These are phyloP conservation scores for Phoenix dactylifera DNA, from an alignment of 176 grass and related monocot species.

Conservation along the genomic window DNA sequence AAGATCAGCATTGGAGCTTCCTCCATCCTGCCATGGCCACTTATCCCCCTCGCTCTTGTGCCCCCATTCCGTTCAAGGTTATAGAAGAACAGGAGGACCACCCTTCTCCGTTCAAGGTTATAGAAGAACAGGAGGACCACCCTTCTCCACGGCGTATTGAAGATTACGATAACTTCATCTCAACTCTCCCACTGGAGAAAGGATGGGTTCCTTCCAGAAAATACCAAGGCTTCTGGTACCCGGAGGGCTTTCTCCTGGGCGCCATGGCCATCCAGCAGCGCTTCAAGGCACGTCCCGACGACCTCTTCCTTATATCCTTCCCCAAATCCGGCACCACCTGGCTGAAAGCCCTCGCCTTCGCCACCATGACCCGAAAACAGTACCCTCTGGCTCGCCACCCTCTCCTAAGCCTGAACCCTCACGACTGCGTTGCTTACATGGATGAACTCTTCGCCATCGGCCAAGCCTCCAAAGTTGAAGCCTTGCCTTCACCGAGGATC, in stretches of 20 bases:
- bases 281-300: conserved; percentile 2
- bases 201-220: too few species aligned
- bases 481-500: conserved; percentile 2
- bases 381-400: conserved; percentile 2
- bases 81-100: too few species aligned
- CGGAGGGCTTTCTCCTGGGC: background rate
- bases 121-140: too few species aligned
- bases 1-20: too few species aligned
- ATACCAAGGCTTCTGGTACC: too few species aligned
- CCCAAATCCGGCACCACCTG: conserved; percentile 32
- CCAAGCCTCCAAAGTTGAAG: background rate
- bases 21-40: too few species aligned
- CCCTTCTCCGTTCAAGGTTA: too few species aligned
- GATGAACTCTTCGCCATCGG: background rate
- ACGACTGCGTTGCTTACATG: background rate
- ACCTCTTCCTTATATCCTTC: conserved; percentile 11
- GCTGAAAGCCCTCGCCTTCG: conserved; percentile 21
- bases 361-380: background rate
- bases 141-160: too few species aligned
- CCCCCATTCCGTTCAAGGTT: too few species aligned
- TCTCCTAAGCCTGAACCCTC: conserved; percentile 1
- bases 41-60: too few species aligned
- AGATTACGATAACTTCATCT: too few species aligned
- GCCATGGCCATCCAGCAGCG: background rate
- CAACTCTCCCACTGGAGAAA: too few species aligned